phyloP scores from a whole-genome alignment of 179 eudicot genomes.

The Silene coronaria region DNA sequence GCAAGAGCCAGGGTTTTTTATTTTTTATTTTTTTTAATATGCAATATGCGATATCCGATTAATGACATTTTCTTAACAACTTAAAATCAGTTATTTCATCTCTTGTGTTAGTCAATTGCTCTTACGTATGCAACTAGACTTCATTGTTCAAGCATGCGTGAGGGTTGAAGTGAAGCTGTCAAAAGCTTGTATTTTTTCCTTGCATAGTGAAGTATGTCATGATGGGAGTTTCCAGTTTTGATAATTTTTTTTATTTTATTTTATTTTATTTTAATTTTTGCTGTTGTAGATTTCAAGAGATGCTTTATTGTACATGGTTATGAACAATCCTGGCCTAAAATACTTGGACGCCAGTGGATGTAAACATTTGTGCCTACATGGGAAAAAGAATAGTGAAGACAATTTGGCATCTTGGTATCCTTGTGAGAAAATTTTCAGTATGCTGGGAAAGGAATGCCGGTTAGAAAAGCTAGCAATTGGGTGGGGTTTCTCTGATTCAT shows the following conservation, averaged over 20 bases:
- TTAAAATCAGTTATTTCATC: background rate
- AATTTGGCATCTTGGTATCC: slow-evolving; percentile 14
- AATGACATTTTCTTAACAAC: background rate
- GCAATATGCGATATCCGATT: no score
- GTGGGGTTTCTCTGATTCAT: slow-evolving; percentile 71
- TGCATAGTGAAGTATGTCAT: background rate
- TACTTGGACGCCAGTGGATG: slow-evolving; percentile 61
- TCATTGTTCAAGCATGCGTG: background rate
- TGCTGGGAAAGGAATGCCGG: slow-evolving; percentile 47
- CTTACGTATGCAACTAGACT: background rate
- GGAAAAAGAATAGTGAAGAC: slow-evolving; percentile 19
- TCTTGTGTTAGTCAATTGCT: background rate
- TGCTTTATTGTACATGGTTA: slow-evolving; percentile 45
- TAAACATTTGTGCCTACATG: slow-evolving; percentile 33
- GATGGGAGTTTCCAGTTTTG: background rate
- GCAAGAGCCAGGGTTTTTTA: no score
- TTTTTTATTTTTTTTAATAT: no score
- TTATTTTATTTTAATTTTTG: background rate
- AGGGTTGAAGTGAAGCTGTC: background rate
- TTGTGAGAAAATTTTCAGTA: slow-evolving; percentile 33
- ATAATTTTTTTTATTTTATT: slow-evolving; percentile 3
- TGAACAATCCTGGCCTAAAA: slow-evolving; percentile 49
- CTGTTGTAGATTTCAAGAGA: slow-evolving; percentile 56
- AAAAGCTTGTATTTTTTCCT: no score
- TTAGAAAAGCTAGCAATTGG: slow-evolving; percentile 66